Evolutionary conservation across 805 yeast genomes (phyloP).

Genomic region (Hanseniaspora guilliermondii): DNA sequence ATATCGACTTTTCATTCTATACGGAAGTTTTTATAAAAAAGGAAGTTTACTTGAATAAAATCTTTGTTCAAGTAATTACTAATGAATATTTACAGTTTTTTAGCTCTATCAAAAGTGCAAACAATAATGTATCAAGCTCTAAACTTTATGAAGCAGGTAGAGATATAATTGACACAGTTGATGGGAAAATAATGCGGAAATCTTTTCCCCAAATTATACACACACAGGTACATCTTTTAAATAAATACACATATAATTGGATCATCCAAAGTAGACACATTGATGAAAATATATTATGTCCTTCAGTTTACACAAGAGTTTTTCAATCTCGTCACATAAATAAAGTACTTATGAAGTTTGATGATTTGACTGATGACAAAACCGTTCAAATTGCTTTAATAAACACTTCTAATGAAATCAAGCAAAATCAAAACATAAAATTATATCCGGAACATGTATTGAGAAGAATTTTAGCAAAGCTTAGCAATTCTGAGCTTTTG

Average conservation of each 20-base stretch:
- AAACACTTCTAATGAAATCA: background rate
- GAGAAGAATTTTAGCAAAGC: conserved; percentile 3
- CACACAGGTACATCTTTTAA: background rate
- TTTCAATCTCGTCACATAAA: background rate
- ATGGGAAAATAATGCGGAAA: background rate
- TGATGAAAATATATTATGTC: background rate
- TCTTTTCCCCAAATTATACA: background rate
- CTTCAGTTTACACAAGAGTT: background rate
- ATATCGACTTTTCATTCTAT: background rate
- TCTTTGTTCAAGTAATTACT: background rate
- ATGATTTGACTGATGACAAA: background rate
- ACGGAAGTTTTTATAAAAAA: background rate
- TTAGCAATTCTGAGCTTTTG: background rate
- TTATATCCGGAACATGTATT: background rate
- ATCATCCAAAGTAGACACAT: background rate
- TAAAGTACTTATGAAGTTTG: background rate
- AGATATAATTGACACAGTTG: background rate
- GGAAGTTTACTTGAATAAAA: background rate
- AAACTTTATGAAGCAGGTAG: background rate
- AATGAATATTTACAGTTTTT: background rate
- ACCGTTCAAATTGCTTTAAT: background rate
- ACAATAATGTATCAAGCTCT: background rate
- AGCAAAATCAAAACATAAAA: background rate
- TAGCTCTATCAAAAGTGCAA: background rate
- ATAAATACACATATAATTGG: background rate